Conservation (phyloP, 768 basidiomycete species). For the Gloeostereum incarnatum region DNA sequence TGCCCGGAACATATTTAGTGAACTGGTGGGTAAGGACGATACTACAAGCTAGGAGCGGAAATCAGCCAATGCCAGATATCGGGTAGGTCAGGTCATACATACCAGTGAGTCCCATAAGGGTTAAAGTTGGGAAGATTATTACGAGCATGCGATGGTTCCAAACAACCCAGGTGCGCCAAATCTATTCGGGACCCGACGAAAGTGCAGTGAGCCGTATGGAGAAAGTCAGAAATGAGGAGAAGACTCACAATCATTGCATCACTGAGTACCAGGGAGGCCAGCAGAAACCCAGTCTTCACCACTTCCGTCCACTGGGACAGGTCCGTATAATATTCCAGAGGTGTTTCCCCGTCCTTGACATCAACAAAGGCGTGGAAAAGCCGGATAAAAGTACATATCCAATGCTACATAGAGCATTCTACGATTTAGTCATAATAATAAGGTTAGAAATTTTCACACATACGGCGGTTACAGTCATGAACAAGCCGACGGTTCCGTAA, state of each 20-base stretch:
- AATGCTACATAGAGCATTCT: slow-evolving; percentile 10
- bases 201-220: no score
- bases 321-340: slow-evolving; percentile 8
- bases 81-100: not conserved
- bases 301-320: slow-evolving; percentile 8
- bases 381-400: slow-evolving; percentile 7
- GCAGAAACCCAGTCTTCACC: slow-evolving; percentile 7
- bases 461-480: slow-evolving; percentile 4
- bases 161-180: slow-evolving; percentile 26
- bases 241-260: slow-evolving; percentile 9
- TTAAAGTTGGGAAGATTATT: slow-evolving; percentile 7
- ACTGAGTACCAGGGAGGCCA: slow-evolving; percentile 2
- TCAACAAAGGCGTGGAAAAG: slow-evolving; percentile 9
- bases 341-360: slow-evolving; percentile 5
- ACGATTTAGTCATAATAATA: no score
- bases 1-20: slow-evolving; percentile 1
- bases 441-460: not conserved
- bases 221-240: not conserved
- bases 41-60: slow-evolving; percentile 9
- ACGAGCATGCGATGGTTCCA: slow-evolving; percentile 5
- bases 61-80: not conserved
- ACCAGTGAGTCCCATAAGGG: slow-evolving; percentile 6
- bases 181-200: no score
- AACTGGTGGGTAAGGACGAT: slow-evolving; percentile 8
- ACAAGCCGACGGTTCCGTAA: not conserved